Conservation (phyloP, 2,329 filamentous ascomycete species). For the Dactylellina haptotyla region DNA sequence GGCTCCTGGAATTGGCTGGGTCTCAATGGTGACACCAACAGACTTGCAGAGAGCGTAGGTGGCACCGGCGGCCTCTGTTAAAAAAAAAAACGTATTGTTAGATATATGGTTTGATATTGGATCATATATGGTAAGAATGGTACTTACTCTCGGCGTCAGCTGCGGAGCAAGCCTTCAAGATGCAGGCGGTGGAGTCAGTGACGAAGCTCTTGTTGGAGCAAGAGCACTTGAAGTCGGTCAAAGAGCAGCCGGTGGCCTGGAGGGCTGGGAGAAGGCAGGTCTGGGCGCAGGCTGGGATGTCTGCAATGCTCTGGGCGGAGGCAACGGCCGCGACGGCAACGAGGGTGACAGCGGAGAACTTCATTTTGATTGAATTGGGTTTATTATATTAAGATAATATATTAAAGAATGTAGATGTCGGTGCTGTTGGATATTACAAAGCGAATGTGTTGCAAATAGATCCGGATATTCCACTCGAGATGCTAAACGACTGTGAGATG, state of each 20-base stretch:
- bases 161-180: conserved; percentile 28
- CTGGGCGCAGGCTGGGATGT: conserved; percentile 56
- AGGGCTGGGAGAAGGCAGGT: conserved; percentile 50
- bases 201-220: conserved; percentile 55
- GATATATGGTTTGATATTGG: conserved; percentile 22
- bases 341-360: conserved; percentile 55
- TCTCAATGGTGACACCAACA: conserved; percentile 54
- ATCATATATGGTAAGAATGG: neutral
- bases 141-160: conserved; percentile 55
- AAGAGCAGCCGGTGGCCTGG: conserved; percentile 46
- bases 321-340: conserved; percentile 53
- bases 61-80: conserved; percentile 55
- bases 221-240: conserved; percentile 56
- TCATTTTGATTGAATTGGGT: conserved; percentile 56
- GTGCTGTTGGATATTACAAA: conserved; percentile 51
- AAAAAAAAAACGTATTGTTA: conserved; percentile 31
- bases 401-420: conserved; percentile 51
- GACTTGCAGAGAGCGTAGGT: conserved; percentile 51
- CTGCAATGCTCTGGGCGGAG: conserved; percentile 55
- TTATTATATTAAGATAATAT: conserved; percentile 41
- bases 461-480: conserved; percentile 46
- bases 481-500: conserved; percentile 50
- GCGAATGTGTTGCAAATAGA: conserved; percentile 42
- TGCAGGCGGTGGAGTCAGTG: conserved; percentile 45
- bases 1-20: conserved; percentile 11